These are phyloP conservation scores for Phytophthora quininea DNA, from an alignment of 352 stramenopile species.

Conservation along the genomic window DNA sequence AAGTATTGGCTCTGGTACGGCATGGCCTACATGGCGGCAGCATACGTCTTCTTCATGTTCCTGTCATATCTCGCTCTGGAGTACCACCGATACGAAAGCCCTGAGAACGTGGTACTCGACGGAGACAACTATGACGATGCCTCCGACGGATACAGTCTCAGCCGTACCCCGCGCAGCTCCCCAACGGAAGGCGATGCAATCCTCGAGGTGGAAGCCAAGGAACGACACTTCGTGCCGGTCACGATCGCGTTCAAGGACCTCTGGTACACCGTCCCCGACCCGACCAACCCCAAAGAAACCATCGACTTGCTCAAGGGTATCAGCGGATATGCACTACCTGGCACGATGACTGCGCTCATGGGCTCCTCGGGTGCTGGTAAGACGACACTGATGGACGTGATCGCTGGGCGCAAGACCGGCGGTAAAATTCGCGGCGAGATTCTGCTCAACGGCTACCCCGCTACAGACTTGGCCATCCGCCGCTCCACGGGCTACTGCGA, in stretches of 20 bases:
- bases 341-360: constrained; percentile 48
- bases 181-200: background rate
- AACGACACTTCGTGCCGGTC: background rate
- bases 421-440: constrained; percentile 89
- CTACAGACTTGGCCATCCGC: constrained; percentile 37
- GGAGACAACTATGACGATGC: background rate
- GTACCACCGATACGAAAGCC: background rate
- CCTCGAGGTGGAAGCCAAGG: background rate
- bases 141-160: background rate
- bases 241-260: background rate
- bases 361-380: constrained; percentile 84
- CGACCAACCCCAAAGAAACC: background rate
- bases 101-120: background rate
- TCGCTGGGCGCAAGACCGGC: constrained; percentile 91
- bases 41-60: background rate
- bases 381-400: constrained; percentile 95
- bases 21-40: background rate
- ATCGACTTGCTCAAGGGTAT: background rate
- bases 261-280: background rate
- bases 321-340: background rate
- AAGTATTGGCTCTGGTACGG: background rate
- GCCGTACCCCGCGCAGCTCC: background rate
- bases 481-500: constrained; percentile 44
- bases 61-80: background rate
- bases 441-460: constrained; percentile 83